These are phyloP conservation scores for Aaosphaeria arxii DNA, from an alignment of 2,329 filamentous ascomycete genomes.

Conservation along the genomic window DNA sequence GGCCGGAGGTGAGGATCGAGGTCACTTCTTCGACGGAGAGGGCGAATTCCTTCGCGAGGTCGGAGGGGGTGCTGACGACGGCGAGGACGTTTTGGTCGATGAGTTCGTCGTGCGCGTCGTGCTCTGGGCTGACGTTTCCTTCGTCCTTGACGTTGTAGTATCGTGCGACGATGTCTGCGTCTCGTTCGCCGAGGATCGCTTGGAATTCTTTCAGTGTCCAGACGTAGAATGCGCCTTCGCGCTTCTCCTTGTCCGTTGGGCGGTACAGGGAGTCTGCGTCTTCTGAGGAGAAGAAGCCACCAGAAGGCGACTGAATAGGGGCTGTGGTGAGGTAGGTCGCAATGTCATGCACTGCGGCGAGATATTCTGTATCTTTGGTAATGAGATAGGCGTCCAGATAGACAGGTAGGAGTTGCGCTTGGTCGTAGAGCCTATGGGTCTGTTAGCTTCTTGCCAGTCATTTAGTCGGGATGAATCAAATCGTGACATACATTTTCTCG, in stretches of 20 bases:
- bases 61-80: slow-evolving; percentile 63
- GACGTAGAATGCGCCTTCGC: slow-evolving; percentile 90
- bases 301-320: slow-evolving; percentile 64
- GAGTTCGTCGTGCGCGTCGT: slow-evolving; percentile 91
- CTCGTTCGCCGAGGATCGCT: slow-evolving; percentile 65
- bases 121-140: slow-evolving; percentile 78
- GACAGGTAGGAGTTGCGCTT: slow-evolving; percentile 77
- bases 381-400: slow-evolving; percentile 84
- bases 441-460: slow-evolving; percentile 2
- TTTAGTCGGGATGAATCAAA: neutral
- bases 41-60: slow-evolving; percentile 72
- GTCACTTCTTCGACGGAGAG: slow-evolving; percentile 67
- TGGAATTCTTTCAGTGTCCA: slow-evolving; percentile 90
- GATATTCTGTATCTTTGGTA: slow-evolving; percentile 66
- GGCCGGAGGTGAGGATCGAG: slow-evolving; percentile 64
- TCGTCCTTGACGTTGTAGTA: slow-evolving; percentile 83
- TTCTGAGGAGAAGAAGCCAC: slow-evolving; percentile 84
- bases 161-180: slow-evolving; percentile 70
- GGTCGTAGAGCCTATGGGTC: slow-evolving; percentile 67
- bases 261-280: slow-evolving; percentile 81
- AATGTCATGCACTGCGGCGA: slow-evolving; percentile 76
- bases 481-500: slow-evolving; percentile 69
- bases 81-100: slow-evolving; percentile 88
- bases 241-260: slow-evolving; percentile 73
- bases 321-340: slow-evolving; percentile 78